Percentiles rank a stretch among this genome's conserved stretches.
Evolutionary conservation across 768 basidiomycete species (phyloP).

Genomic region (Daedalea quercina): DNA sequence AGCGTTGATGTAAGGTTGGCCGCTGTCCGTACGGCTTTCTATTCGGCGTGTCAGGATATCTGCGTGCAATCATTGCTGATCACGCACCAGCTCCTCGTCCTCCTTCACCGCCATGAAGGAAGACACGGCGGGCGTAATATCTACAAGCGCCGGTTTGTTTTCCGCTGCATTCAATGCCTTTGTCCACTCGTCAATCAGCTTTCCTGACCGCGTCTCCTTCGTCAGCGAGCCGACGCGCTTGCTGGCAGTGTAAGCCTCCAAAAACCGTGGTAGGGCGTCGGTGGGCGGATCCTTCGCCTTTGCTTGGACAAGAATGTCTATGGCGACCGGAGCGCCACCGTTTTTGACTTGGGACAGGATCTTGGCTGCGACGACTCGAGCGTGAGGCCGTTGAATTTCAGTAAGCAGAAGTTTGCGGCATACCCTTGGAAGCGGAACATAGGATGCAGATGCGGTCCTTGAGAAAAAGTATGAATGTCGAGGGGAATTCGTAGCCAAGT

Average conservation of each 20-base stretch:
- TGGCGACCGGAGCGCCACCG: conserved; percentile 45
- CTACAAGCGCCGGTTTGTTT: conserved; percentile 67
- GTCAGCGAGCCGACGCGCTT: conserved; percentile 66
- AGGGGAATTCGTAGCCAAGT: conserved; percentile 95
- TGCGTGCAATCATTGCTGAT: background rate
- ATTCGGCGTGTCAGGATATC: conserved; percentile 10
- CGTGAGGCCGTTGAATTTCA: conserved; percentile 2
- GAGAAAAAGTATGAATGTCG: conserved; percentile 81
- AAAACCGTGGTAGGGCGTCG: conserved; percentile 67
- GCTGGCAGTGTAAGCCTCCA: conserved; percentile 51
- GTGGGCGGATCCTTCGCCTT: conserved; percentile 74
- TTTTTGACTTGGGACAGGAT: conserved; percentile 74
- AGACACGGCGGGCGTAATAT: conserved; percentile 73
- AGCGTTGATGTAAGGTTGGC: conserved; percentile 79
- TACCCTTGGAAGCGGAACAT: conserved; percentile 88
- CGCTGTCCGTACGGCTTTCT: conserved; percentile 78
- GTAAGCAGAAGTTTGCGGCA: conserved; percentile 8
- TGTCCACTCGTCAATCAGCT: conserved; percentile 84
- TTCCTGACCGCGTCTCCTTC: conserved; percentile 84
- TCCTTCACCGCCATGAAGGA: conserved; percentile 84
- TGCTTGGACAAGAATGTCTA: conserved; percentile 75
- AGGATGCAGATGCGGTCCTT: conserved; percentile 72
- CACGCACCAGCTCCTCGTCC: conserved; percentile 81
- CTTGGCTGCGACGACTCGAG: conserved; percentile 50
- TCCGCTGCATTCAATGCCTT: conserved; percentile 46